Percentiles rank a stretch among this genome's conserved stretches.
Evolutionary conservation across 2,329 filamentous ascomycete species (phyloP).

Genomic region (Pseudogymnoascus sp.): DNA sequence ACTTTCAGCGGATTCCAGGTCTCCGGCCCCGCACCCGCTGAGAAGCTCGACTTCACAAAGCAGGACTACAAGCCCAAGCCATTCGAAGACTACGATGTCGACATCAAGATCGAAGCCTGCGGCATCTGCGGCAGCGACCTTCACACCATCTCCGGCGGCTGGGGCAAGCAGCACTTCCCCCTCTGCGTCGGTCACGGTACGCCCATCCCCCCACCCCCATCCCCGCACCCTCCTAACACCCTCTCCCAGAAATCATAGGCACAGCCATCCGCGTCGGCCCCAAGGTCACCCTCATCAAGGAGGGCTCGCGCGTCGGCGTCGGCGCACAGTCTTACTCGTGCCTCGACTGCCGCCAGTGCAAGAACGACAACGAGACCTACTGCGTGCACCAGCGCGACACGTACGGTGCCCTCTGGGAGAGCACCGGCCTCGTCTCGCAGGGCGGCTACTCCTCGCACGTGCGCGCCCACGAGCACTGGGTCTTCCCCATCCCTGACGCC

Average conservation of each 20-base stretch:
- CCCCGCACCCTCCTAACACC: background rate
- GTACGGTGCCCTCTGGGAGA: slow-evolving; percentile 42
- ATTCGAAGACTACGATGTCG: slow-evolving; percentile 79
- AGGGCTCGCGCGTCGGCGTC: slow-evolving; percentile 46
- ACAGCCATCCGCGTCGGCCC: slow-evolving; percentile 59
- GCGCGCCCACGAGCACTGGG: slow-evolving; percentile 68
- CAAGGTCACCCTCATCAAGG: slow-evolving; percentile 50
- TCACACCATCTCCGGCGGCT: slow-evolving; percentile 58
- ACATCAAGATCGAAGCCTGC: slow-evolving; percentile 77
- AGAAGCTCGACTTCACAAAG: slow-evolving; percentile 23
- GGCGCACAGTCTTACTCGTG: slow-evolving; percentile 48
- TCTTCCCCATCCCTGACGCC: slow-evolving; percentile 67
- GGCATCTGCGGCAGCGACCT: slow-evolving; percentile 68
- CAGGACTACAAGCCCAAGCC: slow-evolving; percentile 70
- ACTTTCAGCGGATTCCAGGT: slow-evolving; percentile 56
- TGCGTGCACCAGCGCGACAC: slow-evolving; percentile 43
- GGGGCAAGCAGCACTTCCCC: slow-evolving; percentile 42
- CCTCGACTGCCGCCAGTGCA: slow-evolving; percentile 46
- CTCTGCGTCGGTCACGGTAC: slow-evolving; percentile 43
- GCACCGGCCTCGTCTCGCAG: slow-evolving; percentile 52
- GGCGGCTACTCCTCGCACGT: slow-evolving; percentile 63
- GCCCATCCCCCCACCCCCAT: background rate
- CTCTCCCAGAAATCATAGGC: slow-evolving; percentile 58
- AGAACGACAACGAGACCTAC: slow-evolving; percentile 48
- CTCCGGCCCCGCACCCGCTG: slow-evolving; percentile 24